These are phyloP conservation scores for Cystofilobasidium capitatum DNA, from an alignment of 768 basidiomycete genomes.

Conservation along the genomic window DNA sequence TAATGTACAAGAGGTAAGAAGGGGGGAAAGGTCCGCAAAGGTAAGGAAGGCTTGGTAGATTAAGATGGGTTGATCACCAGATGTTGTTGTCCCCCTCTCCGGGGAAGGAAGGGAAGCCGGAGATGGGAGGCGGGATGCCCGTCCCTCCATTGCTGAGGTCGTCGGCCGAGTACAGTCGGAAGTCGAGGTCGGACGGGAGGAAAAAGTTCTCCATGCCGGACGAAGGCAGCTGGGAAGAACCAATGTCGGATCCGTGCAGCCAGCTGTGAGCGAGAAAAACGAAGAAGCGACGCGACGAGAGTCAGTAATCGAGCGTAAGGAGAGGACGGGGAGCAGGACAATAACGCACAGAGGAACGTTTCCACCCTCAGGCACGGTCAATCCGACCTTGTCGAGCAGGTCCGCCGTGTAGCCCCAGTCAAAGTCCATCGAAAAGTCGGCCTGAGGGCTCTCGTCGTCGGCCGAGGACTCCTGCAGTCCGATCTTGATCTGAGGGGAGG, in stretches of 20 bases:
- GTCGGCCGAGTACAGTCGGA: constrained; percentile 11
- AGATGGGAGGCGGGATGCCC: not conserved
- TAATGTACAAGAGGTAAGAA: too few relatives aligned
- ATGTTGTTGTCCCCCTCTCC: not conserved
- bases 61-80: too few relatives aligned
- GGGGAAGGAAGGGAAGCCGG: not conserved
- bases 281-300: not conserved
- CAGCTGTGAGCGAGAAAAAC: not conserved
- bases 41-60: too few relatives aligned
- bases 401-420: constrained; percentile 23
- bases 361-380: constrained; percentile 12
- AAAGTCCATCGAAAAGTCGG: constrained; percentile 23
- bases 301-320: too few relatives aligned
- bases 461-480: not conserved
- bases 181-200: constrained; percentile 20
- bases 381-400: constrained; percentile 24
- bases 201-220: constrained; percentile 20
- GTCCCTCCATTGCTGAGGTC: not conserved
- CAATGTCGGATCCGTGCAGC: constrained; percentile 26
- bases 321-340: not conserved
- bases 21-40: too few relatives aligned
- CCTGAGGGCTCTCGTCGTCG: constrained; percentile 21
- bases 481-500: not conserved
- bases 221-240: constrained; percentile 18
- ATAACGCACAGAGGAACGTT: constrained; percentile 16